A percentile compares a stretch with the other conserved stretches of the same genome.
phyloP scores from a whole-genome alignment of 192 early-diverging fungal genomes.

The Chytriomyces confervae region DNA sequence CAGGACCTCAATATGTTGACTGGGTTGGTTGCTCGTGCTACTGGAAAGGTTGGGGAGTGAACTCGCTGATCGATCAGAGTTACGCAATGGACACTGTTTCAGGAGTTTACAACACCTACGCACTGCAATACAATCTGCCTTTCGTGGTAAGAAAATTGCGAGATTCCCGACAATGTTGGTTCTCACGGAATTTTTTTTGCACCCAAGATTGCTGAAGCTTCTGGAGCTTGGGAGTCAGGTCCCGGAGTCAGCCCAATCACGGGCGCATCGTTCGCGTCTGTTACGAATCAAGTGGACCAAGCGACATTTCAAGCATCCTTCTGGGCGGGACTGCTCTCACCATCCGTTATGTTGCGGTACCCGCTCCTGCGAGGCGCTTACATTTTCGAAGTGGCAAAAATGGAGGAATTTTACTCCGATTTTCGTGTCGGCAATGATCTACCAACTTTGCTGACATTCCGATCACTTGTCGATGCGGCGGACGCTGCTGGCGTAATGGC shows the following conservation, averaged over 20 bases:
- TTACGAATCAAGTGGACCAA: constrained; percentile 21
- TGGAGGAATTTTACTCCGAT: constrained; percentile 26
- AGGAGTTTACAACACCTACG: background rate
- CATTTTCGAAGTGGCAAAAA: constrained; percentile 31
- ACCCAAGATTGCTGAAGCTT: constrained; percentile 25
- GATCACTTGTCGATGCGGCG: background rate
- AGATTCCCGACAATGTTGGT: background rate
- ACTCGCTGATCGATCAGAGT: background rate
- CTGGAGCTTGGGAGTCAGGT: constrained; percentile 32
- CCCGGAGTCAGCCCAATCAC: constrained; percentile 12
- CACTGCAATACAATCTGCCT: background rate
- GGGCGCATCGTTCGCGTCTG: constrained; percentile 8
- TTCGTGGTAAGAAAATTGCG: background rate
- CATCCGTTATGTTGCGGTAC: background rate
- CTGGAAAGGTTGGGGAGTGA: background rate
- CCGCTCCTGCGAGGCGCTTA: constrained; percentile 10
- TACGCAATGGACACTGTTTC: background rate
- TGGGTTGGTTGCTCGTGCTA: constrained; percentile 21
- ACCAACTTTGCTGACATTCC: background rate
- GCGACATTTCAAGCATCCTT: constrained; percentile 20
- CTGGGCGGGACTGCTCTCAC: constrained; percentile 4
- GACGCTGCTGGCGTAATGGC: constrained; percentile 17
- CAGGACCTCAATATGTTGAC: constrained; percentile 25
- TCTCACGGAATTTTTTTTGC: background rate
- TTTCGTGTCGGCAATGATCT: constrained; percentile 14